Conservation (phyloP, 2,329 filamentous ascomycete genomes). For the Fusarium multiceps region DNA sequence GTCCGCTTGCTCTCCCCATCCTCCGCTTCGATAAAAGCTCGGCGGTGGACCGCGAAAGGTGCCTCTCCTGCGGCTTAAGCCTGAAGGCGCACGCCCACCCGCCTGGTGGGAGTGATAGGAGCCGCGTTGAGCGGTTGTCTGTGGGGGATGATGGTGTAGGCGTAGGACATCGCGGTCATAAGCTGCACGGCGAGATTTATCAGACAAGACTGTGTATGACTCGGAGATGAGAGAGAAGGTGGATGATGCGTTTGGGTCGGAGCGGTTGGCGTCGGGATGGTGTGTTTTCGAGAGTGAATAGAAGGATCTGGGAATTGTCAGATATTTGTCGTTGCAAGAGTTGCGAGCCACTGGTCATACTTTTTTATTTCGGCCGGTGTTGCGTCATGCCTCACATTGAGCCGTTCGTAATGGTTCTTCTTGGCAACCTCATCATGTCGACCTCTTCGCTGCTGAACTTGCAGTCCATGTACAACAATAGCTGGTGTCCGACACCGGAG, state of each 20-base stretch:
- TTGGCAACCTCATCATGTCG: conserved; percentile 35
- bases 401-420: conserved; percentile 82
- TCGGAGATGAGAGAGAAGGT: conserved; percentile 87
- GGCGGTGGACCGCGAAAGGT: conserved; percentile 88
- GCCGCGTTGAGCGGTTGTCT: conserved; percentile 51
- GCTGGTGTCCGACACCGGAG: conserved; percentile 38
- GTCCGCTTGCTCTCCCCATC: conserved; percentile 74
- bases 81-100: conserved; percentile 81
- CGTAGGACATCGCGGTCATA: conserved; percentile 81
- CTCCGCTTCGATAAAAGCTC: conserved; percentile 85
- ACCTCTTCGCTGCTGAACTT: conserved; percentile 30
- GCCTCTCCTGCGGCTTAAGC: conserved; percentile 79
- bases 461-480: conserved; percentile 6
- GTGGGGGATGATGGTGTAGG: conserved; percentile 51
- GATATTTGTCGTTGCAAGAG: neutral
- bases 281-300: conserved; percentile 90
- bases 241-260: conserved; percentile 75
- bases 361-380: conserved; percentile 85
- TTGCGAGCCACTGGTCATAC: conserved; percentile 53
- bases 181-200: conserved; percentile 76
- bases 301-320: conserved; percentile 69
- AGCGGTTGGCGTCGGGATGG: conserved; percentile 90
- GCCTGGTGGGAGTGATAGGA: conserved; percentile 73
- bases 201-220: conserved; percentile 82
- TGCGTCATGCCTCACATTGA: conserved; percentile 77